Evolutionary conservation across 164 flowering plant species (phyloP).

Genomic region (Warburgia ugandensis): DNA sequence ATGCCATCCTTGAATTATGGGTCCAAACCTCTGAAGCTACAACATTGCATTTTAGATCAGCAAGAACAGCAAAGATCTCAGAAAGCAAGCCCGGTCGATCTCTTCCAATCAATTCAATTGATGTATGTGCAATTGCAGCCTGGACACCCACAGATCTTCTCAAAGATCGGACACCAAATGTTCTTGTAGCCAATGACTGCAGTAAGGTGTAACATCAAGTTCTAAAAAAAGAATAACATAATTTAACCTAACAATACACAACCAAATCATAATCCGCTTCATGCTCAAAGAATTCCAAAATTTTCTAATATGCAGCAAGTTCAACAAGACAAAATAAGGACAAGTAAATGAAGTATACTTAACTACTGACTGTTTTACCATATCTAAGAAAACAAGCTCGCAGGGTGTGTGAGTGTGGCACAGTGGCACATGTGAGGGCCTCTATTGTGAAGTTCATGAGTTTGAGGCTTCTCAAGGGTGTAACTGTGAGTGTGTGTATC

Average conservation of each 20-base stretch:
- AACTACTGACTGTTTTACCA: too few species aligned
- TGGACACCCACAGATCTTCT: conserved; percentile 74
- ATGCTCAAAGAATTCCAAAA: too few species aligned
- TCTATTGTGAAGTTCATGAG: too few species aligned
- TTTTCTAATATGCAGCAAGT: too few species aligned
- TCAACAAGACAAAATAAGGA: too few species aligned
- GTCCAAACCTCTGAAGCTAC: conserved; percentile 95
- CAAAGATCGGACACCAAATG: conserved; percentile 45
- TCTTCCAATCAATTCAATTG: conserved; percentile 75
- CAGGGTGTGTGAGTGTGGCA: too few species aligned
- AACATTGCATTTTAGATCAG: conserved; percentile 84
- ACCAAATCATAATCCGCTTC: neutral
- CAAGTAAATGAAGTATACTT: too few species aligned
- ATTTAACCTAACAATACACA: neutral
- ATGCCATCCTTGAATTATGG: conserved; percentile 93
- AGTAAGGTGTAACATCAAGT: conserved; percentile 11
- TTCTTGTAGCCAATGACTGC: conserved; percentile 65
- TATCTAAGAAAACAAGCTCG: too few species aligned
- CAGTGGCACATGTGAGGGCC: too few species aligned
- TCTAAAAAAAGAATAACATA: conserved; percentile 1
- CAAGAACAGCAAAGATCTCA: conserved; percentile 81
- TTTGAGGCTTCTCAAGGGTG: too few species aligned
- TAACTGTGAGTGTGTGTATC: too few species aligned
- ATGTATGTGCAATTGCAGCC: conserved; percentile 55
- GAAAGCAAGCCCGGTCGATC: conserved; percentile 92